A percentile compares a stretch with the other conserved stretches of the same genome.
These are phyloP conservation scores for Plasmodium berghei DNA, from an alignment of 169 alveolate species.

Conservation along the genomic window DNA sequence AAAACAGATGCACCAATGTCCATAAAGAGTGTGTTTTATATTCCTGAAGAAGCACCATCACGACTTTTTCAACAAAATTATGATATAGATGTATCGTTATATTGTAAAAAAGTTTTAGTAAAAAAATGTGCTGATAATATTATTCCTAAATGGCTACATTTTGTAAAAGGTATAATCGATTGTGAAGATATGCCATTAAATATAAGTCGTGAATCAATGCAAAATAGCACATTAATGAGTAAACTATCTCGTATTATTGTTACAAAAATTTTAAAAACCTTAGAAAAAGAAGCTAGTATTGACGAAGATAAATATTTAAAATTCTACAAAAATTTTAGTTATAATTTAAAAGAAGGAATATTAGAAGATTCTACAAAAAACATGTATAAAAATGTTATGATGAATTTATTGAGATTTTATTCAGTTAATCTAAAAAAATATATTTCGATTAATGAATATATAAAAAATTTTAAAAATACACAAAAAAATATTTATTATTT, in stretches of 20 bases:
- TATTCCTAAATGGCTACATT: slow-evolving; percentile 96
- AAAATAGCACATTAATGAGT: slow-evolving; percentile 91
- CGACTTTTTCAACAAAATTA: slow-evolving; percentile 88
- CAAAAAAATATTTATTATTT: slow-evolving; percentile 91
- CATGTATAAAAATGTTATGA: slow-evolving; percentile 77
- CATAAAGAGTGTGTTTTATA: slow-evolving; percentile 91
- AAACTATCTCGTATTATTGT: slow-evolving; percentile 94
- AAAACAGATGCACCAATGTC: slow-evolving; percentile 95
- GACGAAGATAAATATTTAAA: slow-evolving; percentile 88
- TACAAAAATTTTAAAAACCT: slow-evolving; percentile 90
- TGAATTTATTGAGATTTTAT: slow-evolving; percentile 79
- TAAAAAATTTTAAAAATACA: slow-evolving; percentile 81
- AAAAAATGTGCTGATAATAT: slow-evolving; percentile 93
- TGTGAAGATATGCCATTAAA: slow-evolving; percentile 98
- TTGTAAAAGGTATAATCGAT: slow-evolving; percentile 97
- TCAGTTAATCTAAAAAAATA: slow-evolving; percentile 76
- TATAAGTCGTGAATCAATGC: slow-evolving; percentile 96
- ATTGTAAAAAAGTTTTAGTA: slow-evolving; percentile 93
- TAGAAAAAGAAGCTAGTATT: slow-evolving; percentile 91
- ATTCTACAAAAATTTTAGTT: slow-evolving; percentile 89
- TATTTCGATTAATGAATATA: slow-evolving; percentile 83
- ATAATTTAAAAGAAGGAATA: slow-evolving; percentile 90
- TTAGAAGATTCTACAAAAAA: slow-evolving; percentile 85
- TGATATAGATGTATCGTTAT: slow-evolving; percentile 91
- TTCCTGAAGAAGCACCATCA: slow-evolving; percentile 93